Base-by-base conservation (phyloP, 345 rosid species). In the Eutrema japonicum region DNA sequence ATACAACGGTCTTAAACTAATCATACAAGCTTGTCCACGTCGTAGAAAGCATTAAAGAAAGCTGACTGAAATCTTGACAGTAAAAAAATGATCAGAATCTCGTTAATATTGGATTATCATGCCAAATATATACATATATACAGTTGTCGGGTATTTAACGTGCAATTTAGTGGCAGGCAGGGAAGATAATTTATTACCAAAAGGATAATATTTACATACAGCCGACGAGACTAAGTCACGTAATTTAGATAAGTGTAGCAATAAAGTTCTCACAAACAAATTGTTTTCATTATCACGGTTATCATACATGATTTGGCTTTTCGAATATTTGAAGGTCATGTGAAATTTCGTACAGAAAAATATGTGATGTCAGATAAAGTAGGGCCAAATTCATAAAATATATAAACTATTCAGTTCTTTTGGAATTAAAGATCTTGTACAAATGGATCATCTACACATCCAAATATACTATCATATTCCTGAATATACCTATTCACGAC, bases 1-100 rank as follows among this genome's bases (percentile, higher is more conserved):
- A 65, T 73, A 64, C 8, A 55, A 46, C n/a, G 5, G 65, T 46
- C 71, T 74, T 29, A 49, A 49, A 66, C 59, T 58, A 56, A 73
- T 65, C 60, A 55, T 46, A 46, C 66, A 67, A 66, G 26, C 49
- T 61, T 66, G 53, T 66, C 67, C 72, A 74, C 78, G 67, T 58
- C 47, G 67, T 74, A 40, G 29, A 49, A 41, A 51, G 45, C 33
- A 43, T 75, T 43, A 7, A 9, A 49, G 0, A 48, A 10, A 67
- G 6, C 56, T 16, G 22, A 54, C 26, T 32, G 5, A 64, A 72
- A 64, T 43, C 49, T 36, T 72, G 5, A 1, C 42, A 18, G 1
- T 18, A 18, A 63, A 14, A 1, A 13, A 35, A 64, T 13, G 0
- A 53, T 63, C 35, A 13, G 63, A 52, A 46, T 22, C 45, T 73